A percentile compares a stretch with the other conserved stretches of the same genome.
Evolutionary conservation across 495 filamentous ascomycete species (phyloP).

Genomic region (Aspergillus avenaceus): DNA sequence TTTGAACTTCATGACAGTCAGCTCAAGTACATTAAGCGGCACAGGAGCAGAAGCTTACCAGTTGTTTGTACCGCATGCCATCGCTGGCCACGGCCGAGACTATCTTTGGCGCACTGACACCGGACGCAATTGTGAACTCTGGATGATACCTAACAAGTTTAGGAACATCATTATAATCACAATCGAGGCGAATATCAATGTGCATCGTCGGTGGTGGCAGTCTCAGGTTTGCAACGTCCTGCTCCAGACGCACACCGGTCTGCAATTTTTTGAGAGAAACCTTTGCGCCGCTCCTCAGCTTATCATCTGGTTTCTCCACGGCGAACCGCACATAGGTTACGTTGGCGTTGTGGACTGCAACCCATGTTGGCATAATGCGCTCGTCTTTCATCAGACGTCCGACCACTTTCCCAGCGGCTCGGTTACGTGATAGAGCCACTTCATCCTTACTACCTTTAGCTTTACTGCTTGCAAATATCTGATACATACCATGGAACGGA

Average conservation of each 20-base stretch:
- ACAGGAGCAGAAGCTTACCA: slow-evolving; percentile 48
- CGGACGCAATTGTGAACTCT: slow-evolving; percentile 78
- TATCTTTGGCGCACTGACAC: slow-evolving; percentile 88
- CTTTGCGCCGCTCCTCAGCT: slow-evolving; percentile 64
- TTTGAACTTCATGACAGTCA: slow-evolving; percentile 60
- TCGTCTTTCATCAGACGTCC: slow-evolving; percentile 51
- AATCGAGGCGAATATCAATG: slow-evolving; percentile 65
- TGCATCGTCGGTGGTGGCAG: slow-evolving; percentile 90
- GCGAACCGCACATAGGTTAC: slow-evolving; percentile 71
- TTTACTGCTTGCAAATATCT: slow-evolving; percentile 79
- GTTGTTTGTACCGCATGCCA: slow-evolving; percentile 76
- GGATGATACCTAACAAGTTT: slow-evolving; percentile 62
- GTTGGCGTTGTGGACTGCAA: slow-evolving; percentile 66
- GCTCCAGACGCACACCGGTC: slow-evolving; percentile 53
- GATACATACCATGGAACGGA: slow-evolving; percentile 94
- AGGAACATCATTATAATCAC: slow-evolving; percentile 74
- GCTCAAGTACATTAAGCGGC: neutral
- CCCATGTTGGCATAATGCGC: slow-evolving; percentile 50
- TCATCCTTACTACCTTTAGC: slow-evolving; percentile 65
- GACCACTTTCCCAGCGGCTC: slow-evolving; percentile 64
- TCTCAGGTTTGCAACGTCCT: slow-evolving; percentile 50
- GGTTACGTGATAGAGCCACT: slow-evolving; percentile 63
- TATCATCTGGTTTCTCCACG: slow-evolving; percentile 52
- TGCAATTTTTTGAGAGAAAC: slow-evolving; percentile 55
- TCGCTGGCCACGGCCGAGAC: slow-evolving; percentile 73